Evolutionary conservation across 495 filamentous ascomycete genomes (phyloP).

Genomic region (Friedmanniomyces simplex): DNA sequence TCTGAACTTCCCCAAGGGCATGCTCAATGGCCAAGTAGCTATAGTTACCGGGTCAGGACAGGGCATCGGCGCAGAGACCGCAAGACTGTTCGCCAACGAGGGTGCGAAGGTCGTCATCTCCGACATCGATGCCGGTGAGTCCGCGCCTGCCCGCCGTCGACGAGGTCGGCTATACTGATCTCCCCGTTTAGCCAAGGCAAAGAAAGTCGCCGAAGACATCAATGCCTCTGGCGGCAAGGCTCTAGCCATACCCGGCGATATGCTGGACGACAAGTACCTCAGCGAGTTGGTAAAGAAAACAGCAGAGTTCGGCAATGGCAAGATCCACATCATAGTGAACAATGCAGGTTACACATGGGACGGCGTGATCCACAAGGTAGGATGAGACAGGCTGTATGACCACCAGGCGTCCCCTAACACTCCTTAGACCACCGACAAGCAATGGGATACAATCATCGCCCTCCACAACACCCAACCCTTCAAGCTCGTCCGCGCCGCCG

Average conservation of each 20-base stretch:
- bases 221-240: slow-evolving; percentile 54
- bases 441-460: slow-evolving; percentile 77
- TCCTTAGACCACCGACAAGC: slow-evolving; percentile 68
- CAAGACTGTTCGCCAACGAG: slow-evolving; percentile 72
- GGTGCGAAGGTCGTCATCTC: slow-evolving; percentile 74
- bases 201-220: slow-evolving; percentile 58
- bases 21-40: slow-evolving; percentile 68
- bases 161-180: background rate
- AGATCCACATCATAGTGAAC: slow-evolving; percentile 82
- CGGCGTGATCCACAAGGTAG: slow-evolving; percentile 75
- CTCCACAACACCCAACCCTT: slow-evolving; percentile 77
- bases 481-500: slow-evolving; percentile 65
- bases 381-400: background rate
- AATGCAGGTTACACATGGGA: slow-evolving; percentile 89
- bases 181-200: slow-evolving; percentile 34
- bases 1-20: slow-evolving; percentile 67
- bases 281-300: slow-evolving; percentile 57
- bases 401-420: background rate
- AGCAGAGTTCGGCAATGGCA: slow-evolving; percentile 70
- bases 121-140: slow-evolving; percentile 64
- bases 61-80: slow-evolving; percentile 78
- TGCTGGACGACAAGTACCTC: slow-evolving; percentile 57
- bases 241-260: slow-evolving; percentile 60
- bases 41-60: slow-evolving; percentile 84
- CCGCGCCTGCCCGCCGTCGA: background rate